Percentiles rank a stretch among this genome's conserved stretches.
Evolutionary conservation across 108 stramenopile species (phyloP).

Genomic region (Cyclotella sp.): DNA sequence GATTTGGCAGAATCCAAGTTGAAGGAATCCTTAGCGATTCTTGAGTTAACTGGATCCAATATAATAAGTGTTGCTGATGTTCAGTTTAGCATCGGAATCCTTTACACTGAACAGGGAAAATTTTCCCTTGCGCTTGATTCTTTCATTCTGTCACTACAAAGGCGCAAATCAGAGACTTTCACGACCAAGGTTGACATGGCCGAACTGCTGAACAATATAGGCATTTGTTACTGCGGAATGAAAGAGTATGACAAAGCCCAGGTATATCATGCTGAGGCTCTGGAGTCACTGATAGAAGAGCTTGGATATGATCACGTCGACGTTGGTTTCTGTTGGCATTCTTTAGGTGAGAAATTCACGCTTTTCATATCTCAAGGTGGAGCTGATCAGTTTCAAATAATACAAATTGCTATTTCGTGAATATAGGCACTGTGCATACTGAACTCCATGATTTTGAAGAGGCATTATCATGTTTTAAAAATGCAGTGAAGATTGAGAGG

Average conservation of each 20-base stretch:
- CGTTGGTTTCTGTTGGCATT: slow-evolving; percentile 56
- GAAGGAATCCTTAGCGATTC: slow-evolving; percentile 39
- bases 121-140: slow-evolving; percentile 45
- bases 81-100: slow-evolving; percentile 48
- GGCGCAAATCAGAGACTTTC: slow-evolving; percentile 33
- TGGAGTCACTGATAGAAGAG: slow-evolving; percentile 49
- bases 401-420: background rate
- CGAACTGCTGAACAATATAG: slow-evolving; percentile 58
- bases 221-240: slow-evolving; percentile 50
- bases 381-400: background rate
- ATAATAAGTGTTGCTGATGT: slow-evolving; percentile 37
- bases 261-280: slow-evolving; percentile 50
- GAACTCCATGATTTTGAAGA: slow-evolving; percentile 33
- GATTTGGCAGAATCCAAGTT: slow-evolving; percentile 40
- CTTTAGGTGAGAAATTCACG: slow-evolving; percentile 15
- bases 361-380: background rate
- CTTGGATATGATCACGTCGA: slow-evolving; percentile 52
- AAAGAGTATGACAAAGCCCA: slow-evolving; percentile 56
- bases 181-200: slow-evolving; percentile 41
- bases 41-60: slow-evolving; percentile 27
- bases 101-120: slow-evolving; percentile 47
- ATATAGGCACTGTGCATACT: slow-evolving; percentile 36
- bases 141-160: slow-evolving; percentile 42
- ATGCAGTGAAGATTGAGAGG: slow-evolving; percentile 49
- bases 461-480: slow-evolving; percentile 47